phyloP scores from a whole-genome alignment of 768 basidiomycete genomes.

The Trametes sanguinea region DNA sequence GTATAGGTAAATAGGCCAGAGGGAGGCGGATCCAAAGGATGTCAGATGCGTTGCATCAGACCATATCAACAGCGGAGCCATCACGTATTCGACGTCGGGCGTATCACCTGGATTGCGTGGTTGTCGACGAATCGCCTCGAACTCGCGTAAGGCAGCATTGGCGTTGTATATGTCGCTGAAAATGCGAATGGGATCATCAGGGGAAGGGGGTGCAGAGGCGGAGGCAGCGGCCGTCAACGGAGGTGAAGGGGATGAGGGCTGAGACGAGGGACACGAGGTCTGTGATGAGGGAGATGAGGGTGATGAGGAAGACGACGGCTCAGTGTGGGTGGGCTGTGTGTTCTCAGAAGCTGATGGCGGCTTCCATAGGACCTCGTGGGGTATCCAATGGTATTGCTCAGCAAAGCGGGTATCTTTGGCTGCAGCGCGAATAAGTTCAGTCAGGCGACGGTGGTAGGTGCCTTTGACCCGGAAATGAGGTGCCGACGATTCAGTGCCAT shows the following conservation, averaged over 20 bases:
- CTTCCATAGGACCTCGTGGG: not conserved
- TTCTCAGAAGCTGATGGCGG: not conserved
- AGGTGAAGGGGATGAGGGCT: not conserved
- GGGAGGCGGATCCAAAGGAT: conserved; percentile 28
- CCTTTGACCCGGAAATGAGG: conserved; percentile 34
- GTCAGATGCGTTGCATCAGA: conserved; percentile 34
- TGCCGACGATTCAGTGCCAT: conserved; percentile 28
- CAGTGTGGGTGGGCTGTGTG: not conserved
- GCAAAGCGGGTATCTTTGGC: not conserved
- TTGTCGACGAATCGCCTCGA: conserved; percentile 8
- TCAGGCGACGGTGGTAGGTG: conserved; percentile 30
- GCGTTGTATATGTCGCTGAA: conserved; percentile 23
- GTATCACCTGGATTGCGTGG: conserved; percentile 5
- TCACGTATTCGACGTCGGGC: conserved; percentile 9
- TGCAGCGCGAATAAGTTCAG: not conserved
- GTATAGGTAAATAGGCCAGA: conserved; percentile 45
- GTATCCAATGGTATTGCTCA: not conserved
- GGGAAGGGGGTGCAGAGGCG: not conserved
- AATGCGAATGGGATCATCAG: conserved; percentile 7
- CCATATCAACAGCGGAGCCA: conserved; percentile 24
- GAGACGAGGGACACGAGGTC: too few relatives aligned
- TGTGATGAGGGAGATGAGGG: too few relatives aligned
- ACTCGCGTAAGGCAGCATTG: conserved; percentile 17
- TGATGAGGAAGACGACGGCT: too few relatives aligned
- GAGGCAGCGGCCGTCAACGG: not conserved